Percentiles rank a stretch among this genome's conserved stretches.
Conservation (phyloP, 345 rosid species). For the Citrus maxima region DNA sequence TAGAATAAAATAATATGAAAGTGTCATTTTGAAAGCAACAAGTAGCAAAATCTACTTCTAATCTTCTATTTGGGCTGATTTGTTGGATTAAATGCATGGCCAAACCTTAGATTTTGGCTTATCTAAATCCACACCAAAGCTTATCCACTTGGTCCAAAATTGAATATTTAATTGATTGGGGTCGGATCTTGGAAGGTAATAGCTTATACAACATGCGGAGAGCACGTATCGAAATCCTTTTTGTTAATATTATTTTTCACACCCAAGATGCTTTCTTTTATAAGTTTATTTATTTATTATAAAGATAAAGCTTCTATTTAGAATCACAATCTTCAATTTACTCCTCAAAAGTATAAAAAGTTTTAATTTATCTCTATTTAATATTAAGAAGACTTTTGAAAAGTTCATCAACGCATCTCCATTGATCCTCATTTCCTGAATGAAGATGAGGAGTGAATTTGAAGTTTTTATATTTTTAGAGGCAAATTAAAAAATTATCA, state of each 20-base stretch:
- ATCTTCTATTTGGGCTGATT: not conserved
- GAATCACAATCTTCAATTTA: no score
- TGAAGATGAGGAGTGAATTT: no score
- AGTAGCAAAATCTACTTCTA: not conserved
- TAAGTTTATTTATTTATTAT: no score
- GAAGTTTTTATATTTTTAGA: no score
- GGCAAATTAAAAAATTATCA: no score
- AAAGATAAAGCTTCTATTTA: no score
- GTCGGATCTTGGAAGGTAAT: not conserved
- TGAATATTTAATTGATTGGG: not conserved
- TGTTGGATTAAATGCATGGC: not conserved
- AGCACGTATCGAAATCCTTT: no score
- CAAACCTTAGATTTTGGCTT: not conserved
- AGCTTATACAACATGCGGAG: not conserved
- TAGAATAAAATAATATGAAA: not conserved
- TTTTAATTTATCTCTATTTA: accelerated
- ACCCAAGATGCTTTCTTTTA: no score
- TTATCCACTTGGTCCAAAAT: not conserved
- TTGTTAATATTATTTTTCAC: no score
- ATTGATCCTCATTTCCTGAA: no score
- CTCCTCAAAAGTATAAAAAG: accelerated
- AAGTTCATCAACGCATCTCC: no score
- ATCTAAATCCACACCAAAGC: not conserved
- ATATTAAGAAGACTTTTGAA: no score
- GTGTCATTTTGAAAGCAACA: not conserved